These are phyloP conservation scores for Chaetomiaceae sp. DNA, from an alignment of 2,329 filamentous ascomycete genomes.

Conservation along the genomic window DNA sequence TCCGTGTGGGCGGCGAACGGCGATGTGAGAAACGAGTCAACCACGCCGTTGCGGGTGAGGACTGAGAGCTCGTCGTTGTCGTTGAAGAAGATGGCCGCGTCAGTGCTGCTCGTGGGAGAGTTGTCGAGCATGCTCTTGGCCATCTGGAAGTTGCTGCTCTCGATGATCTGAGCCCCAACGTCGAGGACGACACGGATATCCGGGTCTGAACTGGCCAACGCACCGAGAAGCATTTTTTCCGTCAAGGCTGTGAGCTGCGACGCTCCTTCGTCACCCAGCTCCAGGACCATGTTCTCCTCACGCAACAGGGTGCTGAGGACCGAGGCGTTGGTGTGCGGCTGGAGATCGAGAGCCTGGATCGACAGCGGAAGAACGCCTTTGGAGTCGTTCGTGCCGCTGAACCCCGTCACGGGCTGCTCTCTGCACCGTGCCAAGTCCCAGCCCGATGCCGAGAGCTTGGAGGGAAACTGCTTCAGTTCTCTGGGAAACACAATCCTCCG, in stretches of 20 bases:
- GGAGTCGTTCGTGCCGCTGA: conserved; percentile 68
- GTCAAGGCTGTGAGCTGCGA: neutral
- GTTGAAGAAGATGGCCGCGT: conserved; percentile 51
- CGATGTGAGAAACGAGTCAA: conserved; percentile 39
- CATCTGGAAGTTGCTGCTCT: conserved; percentile 50
- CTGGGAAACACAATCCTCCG: conserved; percentile 60
- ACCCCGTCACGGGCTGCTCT: conserved; percentile 46
- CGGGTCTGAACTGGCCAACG: neutral
- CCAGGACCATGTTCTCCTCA: neutral
- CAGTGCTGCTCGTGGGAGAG: conserved; percentile 34
- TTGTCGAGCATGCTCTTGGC: conserved; percentile 47
- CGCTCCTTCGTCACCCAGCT: neutral
- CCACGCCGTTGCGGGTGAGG: conserved; percentile 27
- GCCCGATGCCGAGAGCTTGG: conserved; percentile 60
- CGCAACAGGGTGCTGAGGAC: neutral
- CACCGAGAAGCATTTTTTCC: neutral
- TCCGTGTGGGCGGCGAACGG: conserved; percentile 50
- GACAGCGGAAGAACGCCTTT: conserved; percentile 53
- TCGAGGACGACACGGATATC: conserved; percentile 56
- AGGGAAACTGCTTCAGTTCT: conserved; percentile 59
- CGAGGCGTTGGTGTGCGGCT: neutral
- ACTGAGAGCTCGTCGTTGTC: conserved; percentile 41
- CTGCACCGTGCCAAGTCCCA: conserved; percentile 51
- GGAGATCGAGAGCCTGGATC: conserved; percentile 44
- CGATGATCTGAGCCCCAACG: conserved; percentile 58